phyloP scores from a whole-genome alignment of 176 grass and related monocot genomes.

The Ensete ventricosum region DNA sequence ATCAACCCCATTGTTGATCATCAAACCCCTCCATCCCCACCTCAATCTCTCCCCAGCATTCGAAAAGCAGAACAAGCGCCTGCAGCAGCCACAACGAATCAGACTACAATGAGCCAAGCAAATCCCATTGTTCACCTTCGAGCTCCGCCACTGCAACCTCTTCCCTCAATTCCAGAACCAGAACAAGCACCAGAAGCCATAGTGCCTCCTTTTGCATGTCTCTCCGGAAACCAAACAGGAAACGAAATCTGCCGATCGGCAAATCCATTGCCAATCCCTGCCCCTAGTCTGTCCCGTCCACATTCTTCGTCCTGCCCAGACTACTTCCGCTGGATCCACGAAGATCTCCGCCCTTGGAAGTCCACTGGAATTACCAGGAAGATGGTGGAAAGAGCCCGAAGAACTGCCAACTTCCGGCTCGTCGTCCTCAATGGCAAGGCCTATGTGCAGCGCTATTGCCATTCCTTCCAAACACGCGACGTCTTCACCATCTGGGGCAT shows the following conservation, averaged over 20 bases:
- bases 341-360: slow-evolving; percentile 87
- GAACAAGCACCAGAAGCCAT: neutral
- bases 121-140: neutral
- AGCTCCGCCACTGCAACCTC: neutral
- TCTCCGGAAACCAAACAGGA: neutral
- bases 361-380: slow-evolving; percentile 49
- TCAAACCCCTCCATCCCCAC: neutral
- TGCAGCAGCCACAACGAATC: neutral
- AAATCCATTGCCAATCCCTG: too few species aligned
- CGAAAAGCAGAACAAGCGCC: neutral
- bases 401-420: slow-evolving; percentile 62
- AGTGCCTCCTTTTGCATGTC: neutral
- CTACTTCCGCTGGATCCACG: slow-evolving; percentile 91
- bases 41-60: neutral
- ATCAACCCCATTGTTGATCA: neutral
- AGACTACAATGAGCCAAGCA: neutral
- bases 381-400: slow-evolving; percentile 42
- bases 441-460: slow-evolving; percentile 41
- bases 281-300: slow-evolving; percentile 1
- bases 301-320: slow-evolving; percentile 46
- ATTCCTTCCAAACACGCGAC: slow-evolving; percentile 59
- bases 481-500: slow-evolving; percentile 85
- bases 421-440: slow-evolving; percentile 40
- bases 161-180: neutral
- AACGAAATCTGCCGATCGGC: neutral